These are phyloP conservation scores for Colletotrichum eremochloae DNA, from an alignment of 2,329 filamentous ascomycete genomes.

Conservation along the genomic window DNA sequence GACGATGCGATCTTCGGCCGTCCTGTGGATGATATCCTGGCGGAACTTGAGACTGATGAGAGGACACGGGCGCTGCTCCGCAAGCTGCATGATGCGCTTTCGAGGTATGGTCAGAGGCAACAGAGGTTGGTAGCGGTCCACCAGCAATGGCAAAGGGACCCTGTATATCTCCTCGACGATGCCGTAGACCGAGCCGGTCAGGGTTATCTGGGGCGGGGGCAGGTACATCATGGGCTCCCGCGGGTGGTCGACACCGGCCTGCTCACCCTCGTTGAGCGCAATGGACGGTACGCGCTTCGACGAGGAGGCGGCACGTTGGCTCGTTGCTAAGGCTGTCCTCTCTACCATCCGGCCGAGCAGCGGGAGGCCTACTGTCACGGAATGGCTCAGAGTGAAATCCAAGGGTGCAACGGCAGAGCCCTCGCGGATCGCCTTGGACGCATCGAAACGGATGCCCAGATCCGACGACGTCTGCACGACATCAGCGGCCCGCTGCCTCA, in stretches of 20 bases:
- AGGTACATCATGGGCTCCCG: conserved; percentile 35
- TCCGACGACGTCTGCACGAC: conserved; percentile 52
- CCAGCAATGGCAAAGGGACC: conserved; percentile 50
- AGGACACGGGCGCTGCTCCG: conserved; percentile 55
- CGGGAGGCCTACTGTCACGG: conserved; percentile 53
- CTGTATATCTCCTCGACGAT: conserved; percentile 51
- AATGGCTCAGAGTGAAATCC: conserved; percentile 57
- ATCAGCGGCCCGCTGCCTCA: conserved; percentile 43
- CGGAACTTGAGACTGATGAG: conserved; percentile 54
- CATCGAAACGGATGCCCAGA: conserved; percentile 54
- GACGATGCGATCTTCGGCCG: conserved; percentile 21
- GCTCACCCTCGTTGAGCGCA: conserved; percentile 21
- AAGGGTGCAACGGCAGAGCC: conserved; percentile 47
- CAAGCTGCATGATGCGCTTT: conserved; percentile 53
- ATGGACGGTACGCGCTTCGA: conserved; percentile 44
- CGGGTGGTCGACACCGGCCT: conserved; percentile 10
- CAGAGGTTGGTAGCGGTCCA: conserved; percentile 57
- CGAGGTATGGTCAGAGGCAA: conserved; percentile 53
- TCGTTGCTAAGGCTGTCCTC: background rate
- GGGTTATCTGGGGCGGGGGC: conserved; percentile 52
- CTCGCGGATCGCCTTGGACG: conserved; percentile 44
- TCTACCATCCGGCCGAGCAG: conserved; percentile 48
- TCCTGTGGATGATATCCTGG: conserved; percentile 53
- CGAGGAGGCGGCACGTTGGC: background rate
- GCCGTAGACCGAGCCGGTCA: conserved; percentile 58